Percentiles rank a stretch among this genome's conserved stretches.
Conservation (phyloP, 129 eudicot genomes). For the Chrysanthemum seticuspe region DNA sequence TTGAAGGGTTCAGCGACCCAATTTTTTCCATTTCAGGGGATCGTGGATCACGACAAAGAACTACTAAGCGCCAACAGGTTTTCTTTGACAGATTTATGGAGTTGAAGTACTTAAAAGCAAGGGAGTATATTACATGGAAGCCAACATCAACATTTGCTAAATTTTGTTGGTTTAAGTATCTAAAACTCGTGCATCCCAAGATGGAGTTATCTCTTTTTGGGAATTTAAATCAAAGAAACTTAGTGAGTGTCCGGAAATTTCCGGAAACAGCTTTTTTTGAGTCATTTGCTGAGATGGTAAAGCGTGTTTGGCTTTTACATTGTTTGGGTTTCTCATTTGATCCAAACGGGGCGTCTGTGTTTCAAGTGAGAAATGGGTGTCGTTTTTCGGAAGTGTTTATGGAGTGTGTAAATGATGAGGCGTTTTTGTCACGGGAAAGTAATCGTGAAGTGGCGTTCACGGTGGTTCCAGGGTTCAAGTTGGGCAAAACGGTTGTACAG, state of each 20-base stretch:
- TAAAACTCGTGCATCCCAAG: slow-evolving; percentile 70
- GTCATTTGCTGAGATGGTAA: slow-evolving; percentile 69
- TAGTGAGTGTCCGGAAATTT: slow-evolving; percentile 40
- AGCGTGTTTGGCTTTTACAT: slow-evolving; percentile 73
- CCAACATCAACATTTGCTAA: slow-evolving; percentile 67
- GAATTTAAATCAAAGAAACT: slow-evolving; percentile 50
- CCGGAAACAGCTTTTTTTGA: slow-evolving; percentile 68
- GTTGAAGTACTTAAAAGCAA: slow-evolving; percentile 52
- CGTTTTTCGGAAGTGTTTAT: slow-evolving; percentile 81
- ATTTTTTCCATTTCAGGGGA: slow-evolving; percentile 44
- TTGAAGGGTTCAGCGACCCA: slow-evolving; percentile 58
- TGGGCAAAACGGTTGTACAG: slow-evolving; percentile 74
- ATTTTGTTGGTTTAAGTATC: slow-evolving; percentile 67
- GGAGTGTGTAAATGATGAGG: slow-evolving; percentile 81
- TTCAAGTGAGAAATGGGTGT: slow-evolving; percentile 54
- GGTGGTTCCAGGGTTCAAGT: slow-evolving; percentile 93
- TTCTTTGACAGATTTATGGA: slow-evolving; percentile 65
- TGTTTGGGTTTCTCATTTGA: slow-evolving; percentile 65
- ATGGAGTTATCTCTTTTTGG: slow-evolving; percentile 88
- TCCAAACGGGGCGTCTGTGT: slow-evolving; percentile 50
- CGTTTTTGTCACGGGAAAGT: slow-evolving; percentile 41
- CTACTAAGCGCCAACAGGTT: slow-evolving; percentile 19
- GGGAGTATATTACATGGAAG: slow-evolving; percentile 64
- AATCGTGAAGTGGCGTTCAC: slow-evolving; percentile 65
- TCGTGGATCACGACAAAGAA: slow-evolving; percentile 7